Conservation (phyloP, 441 rosid species). For the Manihot esculenta region DNA sequence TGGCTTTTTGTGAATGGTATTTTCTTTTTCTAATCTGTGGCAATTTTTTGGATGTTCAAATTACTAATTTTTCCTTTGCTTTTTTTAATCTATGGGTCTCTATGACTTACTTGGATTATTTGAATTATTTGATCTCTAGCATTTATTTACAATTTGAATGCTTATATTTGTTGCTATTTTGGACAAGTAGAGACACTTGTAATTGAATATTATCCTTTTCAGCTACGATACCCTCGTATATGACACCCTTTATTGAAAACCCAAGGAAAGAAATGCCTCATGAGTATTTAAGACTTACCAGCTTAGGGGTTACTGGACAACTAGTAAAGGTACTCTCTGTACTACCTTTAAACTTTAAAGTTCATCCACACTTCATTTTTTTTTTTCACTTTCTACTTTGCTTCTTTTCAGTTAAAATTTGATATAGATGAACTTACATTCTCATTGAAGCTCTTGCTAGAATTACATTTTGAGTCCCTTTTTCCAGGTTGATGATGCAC, state of each 20-base stretch:
- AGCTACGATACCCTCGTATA: conserved; percentile 84
- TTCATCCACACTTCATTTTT: too few species aligned
- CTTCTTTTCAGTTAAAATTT: not conserved
- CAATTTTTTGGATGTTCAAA: too few species aligned
- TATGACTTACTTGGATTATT: not conserved
- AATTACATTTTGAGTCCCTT: not conserved
- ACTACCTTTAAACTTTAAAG: not conserved
- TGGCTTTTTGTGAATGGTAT: conserved; percentile 80
- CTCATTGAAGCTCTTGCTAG: not conserved
- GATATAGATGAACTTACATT: too few species aligned
- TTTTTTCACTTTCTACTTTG: not conserved
- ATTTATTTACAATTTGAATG: not conserved
- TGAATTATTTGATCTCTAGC: not conserved
- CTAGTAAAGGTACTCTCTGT: conserved; percentile 71
- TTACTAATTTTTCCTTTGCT: not conserved
- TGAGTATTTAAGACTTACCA: conserved; percentile 77
- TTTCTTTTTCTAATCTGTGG: too few species aligned
- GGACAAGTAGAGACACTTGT: not conserved
- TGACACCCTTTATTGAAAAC: conserved; percentile 78
- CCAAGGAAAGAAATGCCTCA: conserved; percentile 73
- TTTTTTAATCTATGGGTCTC: too few species aligned
- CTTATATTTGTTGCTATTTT: not conserved
- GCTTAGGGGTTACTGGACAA: conserved; percentile 90
- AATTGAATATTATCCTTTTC: conserved; percentile 27
- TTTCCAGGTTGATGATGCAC: conserved; percentile 37